Evolutionary conservation across 257 asterid genomes (phyloP).

Genomic region (Ajuga chamaepitys): DNA sequence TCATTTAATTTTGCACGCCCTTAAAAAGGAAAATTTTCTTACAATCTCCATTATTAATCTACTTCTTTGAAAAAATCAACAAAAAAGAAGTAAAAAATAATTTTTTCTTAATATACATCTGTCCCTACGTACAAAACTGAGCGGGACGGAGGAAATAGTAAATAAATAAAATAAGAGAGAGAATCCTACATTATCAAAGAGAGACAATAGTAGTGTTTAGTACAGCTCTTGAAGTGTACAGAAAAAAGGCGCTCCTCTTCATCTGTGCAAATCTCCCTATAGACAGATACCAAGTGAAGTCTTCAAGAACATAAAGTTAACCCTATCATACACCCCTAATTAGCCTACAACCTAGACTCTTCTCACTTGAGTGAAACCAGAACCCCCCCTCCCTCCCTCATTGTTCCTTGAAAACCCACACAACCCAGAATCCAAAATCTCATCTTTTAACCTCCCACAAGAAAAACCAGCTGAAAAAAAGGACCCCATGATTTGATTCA

Average conservation of each 20-base stretch:
- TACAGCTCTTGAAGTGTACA: slow-evolving; percentile 18
- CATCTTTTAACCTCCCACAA: slow-evolving; percentile 18
- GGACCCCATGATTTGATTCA: slow-evolving; percentile 41
- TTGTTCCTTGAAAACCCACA: slow-evolving; percentile 18
- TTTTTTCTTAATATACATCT: too few relatives aligned
- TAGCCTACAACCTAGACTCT: slow-evolving; percentile 31
- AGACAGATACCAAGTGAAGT: slow-evolving; percentile 23
- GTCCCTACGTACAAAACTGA: too few relatives aligned
- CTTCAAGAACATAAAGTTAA: slow-evolving; percentile 26
- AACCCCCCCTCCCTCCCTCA: slow-evolving; percentile 24
- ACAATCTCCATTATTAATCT: too few relatives aligned
- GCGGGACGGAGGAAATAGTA: not conserved
- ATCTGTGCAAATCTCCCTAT: slow-evolving; percentile 25
- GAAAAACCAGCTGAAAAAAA: not conserved
- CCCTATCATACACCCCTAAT: slow-evolving; percentile 28
- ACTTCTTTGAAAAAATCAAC: too few relatives aligned
- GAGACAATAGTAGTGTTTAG: not conserved
- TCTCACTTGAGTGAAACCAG: slow-evolving; percentile 21
- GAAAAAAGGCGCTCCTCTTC: slow-evolving; percentile 25
- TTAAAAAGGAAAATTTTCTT: too few relatives aligned
- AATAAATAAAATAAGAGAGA: too few relatives aligned
- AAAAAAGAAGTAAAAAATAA: too few relatives aligned
- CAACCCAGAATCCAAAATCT: slow-evolving; percentile 21
- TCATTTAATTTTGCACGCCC: too few relatives aligned
- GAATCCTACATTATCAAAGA: too few relatives aligned